Conservation (phyloP, 108 stramenopile species). For the Stephanodiscus triporus region DNA sequence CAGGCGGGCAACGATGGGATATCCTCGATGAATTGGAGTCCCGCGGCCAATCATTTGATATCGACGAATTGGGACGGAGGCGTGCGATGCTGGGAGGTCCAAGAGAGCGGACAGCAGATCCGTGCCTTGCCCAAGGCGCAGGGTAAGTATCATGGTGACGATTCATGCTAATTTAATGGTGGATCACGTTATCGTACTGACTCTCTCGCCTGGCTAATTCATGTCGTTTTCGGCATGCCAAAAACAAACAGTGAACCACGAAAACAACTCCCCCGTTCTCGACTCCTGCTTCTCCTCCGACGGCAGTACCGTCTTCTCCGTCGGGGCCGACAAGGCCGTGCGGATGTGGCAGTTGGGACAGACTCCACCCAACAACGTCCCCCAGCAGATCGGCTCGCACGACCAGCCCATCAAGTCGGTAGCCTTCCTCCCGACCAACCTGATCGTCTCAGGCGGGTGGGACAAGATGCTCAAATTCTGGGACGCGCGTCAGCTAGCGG, state of each 20-base stretch:
- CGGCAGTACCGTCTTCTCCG: constrained; percentile 80
- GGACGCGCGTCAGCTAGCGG: constrained; percentile 88
- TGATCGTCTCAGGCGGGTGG: constrained; percentile 83
- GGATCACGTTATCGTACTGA: no score
- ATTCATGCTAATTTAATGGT: no score
- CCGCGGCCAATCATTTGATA: constrained; percentile 74
- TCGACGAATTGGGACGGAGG: constrained; percentile 86
- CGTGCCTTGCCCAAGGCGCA: constrained; percentile 78
- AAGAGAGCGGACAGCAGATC: constrained; percentile 74
- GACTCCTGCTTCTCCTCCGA: constrained; percentile 76
- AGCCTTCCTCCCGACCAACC: constrained; percentile 62
- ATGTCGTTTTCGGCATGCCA: neutral
- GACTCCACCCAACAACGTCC: constrained; percentile 58
- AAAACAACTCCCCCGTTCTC: constrained; percentile 66
- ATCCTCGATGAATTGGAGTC: constrained; percentile 71
- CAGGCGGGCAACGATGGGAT: constrained; percentile 80
- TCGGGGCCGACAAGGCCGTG: constrained; percentile 82
- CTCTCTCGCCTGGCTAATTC: neutral
- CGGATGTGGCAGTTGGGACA: constrained; percentile 90
- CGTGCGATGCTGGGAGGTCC: constrained; percentile 87
- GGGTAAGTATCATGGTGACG: constrained; percentile 36
- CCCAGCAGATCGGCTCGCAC: constrained; percentile 89
- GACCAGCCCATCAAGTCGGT: constrained; percentile 81
- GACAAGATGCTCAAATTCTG: constrained; percentile 91
- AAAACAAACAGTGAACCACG: constrained; percentile 65